Percentiles rank a stretch among this genome's conserved stretches.
Conservation (phyloP, 352 stramenopile genomes). For the Thraustotheca clavata region DNA sequence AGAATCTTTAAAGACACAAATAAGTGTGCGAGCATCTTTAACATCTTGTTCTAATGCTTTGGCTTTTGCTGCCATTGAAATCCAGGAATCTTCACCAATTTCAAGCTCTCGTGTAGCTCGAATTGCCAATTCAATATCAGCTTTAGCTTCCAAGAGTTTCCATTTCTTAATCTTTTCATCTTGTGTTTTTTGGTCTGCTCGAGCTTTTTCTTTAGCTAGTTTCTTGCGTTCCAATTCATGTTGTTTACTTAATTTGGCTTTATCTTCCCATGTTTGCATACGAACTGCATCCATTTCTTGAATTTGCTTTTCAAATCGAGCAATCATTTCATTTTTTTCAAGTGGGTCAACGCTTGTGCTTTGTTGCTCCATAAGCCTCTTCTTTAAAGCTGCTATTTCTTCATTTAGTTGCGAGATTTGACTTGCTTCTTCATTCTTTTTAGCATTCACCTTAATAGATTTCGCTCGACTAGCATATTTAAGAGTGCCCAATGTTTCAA, state of each 20-base stretch:
- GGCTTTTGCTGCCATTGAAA: constrained; percentile 21
- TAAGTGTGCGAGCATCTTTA: constrained; percentile 73
- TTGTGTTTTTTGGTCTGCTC: constrained; percentile 67
- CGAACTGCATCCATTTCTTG: constrained; percentile 82
- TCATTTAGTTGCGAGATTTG: constrained; percentile 88
- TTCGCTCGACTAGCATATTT: constrained; percentile 94
- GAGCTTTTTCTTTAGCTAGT: constrained; percentile 63
- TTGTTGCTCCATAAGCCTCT: constrained; percentile 69
- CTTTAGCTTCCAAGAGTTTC: constrained; percentile 77
- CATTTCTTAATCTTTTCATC: constrained; percentile 78
- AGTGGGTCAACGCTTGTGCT: constrained; percentile 62
- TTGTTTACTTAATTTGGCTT: constrained; percentile 75
- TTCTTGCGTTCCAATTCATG: constrained; percentile 80
- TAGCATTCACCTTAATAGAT: constrained; percentile 90
- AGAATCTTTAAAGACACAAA: constrained; percentile 75
- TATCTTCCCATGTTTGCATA: constrained; percentile 84
- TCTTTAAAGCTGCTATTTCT: constrained; percentile 81
- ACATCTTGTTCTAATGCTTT: constrained; percentile 56
- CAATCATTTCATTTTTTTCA: constrained; percentile 83
- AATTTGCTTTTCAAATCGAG: constrained; percentile 82
- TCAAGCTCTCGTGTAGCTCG: constrained; percentile 61
- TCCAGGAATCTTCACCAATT: constrained; percentile 11
- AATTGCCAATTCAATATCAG: constrained; percentile 73
- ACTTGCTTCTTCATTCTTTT: constrained; percentile 88
- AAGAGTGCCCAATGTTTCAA: constrained; percentile 93